Percentiles rank a stretch among this genome's conserved stretches.
Evolutionary conservation across 345 rosid genomes (phyloP).

Genomic region (Gossypium sturtianum): DNA sequence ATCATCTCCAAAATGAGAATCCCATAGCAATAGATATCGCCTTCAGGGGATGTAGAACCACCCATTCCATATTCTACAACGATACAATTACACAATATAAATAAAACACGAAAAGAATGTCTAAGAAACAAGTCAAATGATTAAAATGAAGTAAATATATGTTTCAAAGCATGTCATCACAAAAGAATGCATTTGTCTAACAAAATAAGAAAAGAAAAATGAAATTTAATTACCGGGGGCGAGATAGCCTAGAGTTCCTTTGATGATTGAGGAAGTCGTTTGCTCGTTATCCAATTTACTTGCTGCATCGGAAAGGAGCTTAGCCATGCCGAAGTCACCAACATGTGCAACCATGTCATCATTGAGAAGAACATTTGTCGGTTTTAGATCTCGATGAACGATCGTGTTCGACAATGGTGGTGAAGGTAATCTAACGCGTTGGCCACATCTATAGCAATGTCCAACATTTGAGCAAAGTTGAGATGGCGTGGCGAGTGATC

Average conservation of each 20-base stretch:
- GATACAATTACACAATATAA: background rate
- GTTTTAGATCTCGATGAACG: constrained; percentile 26
- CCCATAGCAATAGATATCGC: constrained; percentile 2
- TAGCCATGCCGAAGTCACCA: constrained; percentile 25
- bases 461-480: background rate
- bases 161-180: too few relatives aligned
- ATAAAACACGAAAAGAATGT: too few relatives aligned
- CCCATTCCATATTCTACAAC: constrained; percentile 5
- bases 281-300: background rate
- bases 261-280: constrained; percentile 5
- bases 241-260: constrained; percentile 19
- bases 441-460: constrained; percentile 24
- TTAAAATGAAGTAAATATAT: background rate
- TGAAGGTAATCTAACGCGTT: constrained; percentile 29
- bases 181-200: background rate
- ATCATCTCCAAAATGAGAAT: constrained; percentile 13
- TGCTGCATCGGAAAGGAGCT: background rate
- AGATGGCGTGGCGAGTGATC: background rate
- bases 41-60: background rate
- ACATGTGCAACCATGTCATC: constrained; percentile 25
- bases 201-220: background rate
- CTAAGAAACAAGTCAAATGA: background rate
- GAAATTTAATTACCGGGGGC: constrained; percentile 17
- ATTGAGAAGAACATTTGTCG: constrained; percentile 23
- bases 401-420: constrained; percentile 6